A percentile compares a stretch with the other conserved stretches of the same genome.
Evolutionary conservation across 2,329 filamentous ascomycete genomes (phyloP).

Genomic region (Aureobasidium sp.): DNA sequence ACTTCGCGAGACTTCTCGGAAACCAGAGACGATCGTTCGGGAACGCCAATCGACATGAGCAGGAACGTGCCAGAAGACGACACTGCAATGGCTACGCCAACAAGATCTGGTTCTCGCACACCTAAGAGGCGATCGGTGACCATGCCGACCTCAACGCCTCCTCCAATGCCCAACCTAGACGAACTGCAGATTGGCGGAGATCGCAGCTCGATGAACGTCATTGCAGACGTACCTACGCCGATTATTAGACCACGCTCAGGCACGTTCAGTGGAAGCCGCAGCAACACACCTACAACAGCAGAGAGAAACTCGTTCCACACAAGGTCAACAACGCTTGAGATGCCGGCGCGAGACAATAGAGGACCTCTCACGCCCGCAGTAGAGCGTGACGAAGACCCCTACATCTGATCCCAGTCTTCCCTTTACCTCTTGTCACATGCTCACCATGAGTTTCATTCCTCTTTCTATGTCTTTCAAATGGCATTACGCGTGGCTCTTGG

Average conservation of each 20-base stretch:
- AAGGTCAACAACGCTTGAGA: not conserved
- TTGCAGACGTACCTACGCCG: constrained; percentile 26
- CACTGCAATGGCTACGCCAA: constrained; percentile 9
- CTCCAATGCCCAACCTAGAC: constrained; percentile 19
- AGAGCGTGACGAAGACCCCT: not conserved
- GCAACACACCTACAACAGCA: constrained; percentile 13
- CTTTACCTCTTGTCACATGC: not conserved
- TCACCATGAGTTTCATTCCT: constrained; percentile 11
- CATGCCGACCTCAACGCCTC: constrained; percentile 8
- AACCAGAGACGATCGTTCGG: constrained; percentile 14
- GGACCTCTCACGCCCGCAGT: constrained; percentile 4
- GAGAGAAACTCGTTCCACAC: constrained; percentile 4
- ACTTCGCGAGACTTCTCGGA: constrained; percentile 34
- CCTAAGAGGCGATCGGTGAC: constrained; percentile 4
- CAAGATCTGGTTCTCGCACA: constrained; percentile 13
- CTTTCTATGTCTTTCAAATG: not conserved
- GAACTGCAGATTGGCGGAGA: constrained; percentile 22
- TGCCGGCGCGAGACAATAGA: not conserved
- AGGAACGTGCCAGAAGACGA: constrained; percentile 21
- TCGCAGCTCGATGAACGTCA: constrained; percentile 22
- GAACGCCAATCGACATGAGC: constrained; percentile 22
- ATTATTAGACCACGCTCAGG: constrained; percentile 25
- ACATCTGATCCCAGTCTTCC: constrained; percentile 4
- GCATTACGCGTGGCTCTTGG: not conserved
- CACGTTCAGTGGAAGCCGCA: constrained; percentile 19